Base-by-base conservation (phyloP, 768 basidiomycete genomes). In the Pulveroboletus sp. region DNA sequence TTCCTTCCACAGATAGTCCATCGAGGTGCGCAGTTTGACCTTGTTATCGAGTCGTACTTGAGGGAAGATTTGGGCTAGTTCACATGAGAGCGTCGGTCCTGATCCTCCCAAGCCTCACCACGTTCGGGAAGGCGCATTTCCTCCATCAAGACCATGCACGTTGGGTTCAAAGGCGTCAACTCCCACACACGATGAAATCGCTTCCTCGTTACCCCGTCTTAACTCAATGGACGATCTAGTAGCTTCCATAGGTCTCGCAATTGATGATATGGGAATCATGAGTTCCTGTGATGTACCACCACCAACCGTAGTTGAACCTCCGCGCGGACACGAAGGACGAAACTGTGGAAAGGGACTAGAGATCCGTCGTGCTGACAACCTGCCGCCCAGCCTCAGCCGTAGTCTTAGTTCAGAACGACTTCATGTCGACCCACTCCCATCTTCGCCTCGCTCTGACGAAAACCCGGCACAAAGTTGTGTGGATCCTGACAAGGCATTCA, bases 71-170 rank as follows among this genome's bases (percentile, higher is more conserved):
- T 27, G 27, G 27, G 18, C 15, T 24, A 68, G 59, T 43, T 46
- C 59, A 2, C 45, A 60, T 61, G 73, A 57, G 69, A 55, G 56
- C 42, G 43, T 55, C 27, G 28, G 32, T 31, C 49, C 46, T 13
- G 50, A 57, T 39, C 35, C 6, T n/a, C 36, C n/a, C 24, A 57
- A 41, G n/a, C 44, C 63, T 40, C 54, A 60, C 41, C 75, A 76
- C 49, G 52, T 65, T 30, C 69, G 86, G 37, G 86, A 89, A 72
- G 84, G 82, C 47, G 87, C 86, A 6, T 84, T 83, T 59, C 71
- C 80, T 43, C 79, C 79, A 0, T 79, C 74, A 37, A 64, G 67
- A 46, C 45, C 64, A 56, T 60, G 52, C 62, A 58, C 59, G 43
- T 53, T 59, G 18, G 62, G 64, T 38, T 60, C 62, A 31, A 56